phyloP scores from a whole-genome alignment of 2,329 filamentous ascomycete genomes.

The Botrytis fabae region DNA sequence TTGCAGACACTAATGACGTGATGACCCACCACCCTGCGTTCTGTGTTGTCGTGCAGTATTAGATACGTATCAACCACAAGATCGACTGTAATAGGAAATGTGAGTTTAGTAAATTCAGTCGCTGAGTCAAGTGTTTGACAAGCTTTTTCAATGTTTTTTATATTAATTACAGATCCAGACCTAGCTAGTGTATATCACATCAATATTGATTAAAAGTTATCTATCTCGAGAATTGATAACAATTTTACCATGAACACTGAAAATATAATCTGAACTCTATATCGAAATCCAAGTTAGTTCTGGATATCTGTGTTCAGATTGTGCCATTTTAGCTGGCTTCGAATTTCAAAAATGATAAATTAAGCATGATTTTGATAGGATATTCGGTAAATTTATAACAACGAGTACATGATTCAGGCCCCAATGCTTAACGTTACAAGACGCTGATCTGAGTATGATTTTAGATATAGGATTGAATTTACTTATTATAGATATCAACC shows the following conservation, averaged over 20 bases:
- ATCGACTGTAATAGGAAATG: no score
- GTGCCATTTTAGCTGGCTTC: no score
- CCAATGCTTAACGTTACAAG: background rate
- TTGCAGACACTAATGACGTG: constrained; percentile 23
- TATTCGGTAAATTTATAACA: no score
- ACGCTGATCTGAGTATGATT: background rate
- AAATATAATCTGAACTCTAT: no score
- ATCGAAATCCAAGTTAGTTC: no score
- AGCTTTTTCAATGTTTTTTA: background rate
- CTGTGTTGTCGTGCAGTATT: constrained; percentile 25
- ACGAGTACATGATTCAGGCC: no score
- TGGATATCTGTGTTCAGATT: no score
- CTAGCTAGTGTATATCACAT: background rate
- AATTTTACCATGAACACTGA: background rate
- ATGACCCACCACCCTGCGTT: constrained; percentile 22
- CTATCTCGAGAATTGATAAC: no score
- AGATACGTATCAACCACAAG: no score
- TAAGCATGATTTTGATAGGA: no score
- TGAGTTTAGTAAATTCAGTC: background rate
- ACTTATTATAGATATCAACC: background rate
- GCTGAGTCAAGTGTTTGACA: background rate
- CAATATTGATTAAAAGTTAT: background rate
- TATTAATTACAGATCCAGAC: background rate
- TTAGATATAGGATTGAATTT: background rate
- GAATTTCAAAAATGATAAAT: no score